Percentiles rank a stretch among this genome's conserved stretches.
These are phyloP conservation scores for Trichoderma breve DNA, from an alignment of 2,329 filamentous ascomycete genomes.

Conservation along the genomic window DNA sequence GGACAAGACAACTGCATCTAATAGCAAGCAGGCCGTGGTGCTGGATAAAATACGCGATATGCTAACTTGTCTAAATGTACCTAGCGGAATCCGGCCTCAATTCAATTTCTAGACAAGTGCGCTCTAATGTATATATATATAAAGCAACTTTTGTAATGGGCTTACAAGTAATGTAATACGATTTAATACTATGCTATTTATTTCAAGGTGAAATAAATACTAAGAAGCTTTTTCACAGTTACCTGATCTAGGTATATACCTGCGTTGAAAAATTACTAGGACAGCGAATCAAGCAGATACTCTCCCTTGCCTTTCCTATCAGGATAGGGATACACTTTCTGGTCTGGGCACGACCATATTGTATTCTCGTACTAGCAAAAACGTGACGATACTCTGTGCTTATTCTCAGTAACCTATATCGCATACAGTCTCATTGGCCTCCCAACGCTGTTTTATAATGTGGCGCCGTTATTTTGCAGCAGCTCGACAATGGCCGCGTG, in stretches of 20 bases:
- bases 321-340: no score
- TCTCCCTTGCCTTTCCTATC: no score
- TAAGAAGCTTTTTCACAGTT: neutral
- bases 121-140: neutral
- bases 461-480: neutral
- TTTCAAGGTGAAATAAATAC: accelerated
- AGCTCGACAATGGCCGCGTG: neutral
- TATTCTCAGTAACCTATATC: no score
- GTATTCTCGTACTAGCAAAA: no score
- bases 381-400: neutral
- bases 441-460: neutral
- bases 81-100: neutral
- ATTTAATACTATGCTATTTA: accelerated
- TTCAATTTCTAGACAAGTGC: neutral
- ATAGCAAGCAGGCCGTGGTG: conserved; percentile 32
- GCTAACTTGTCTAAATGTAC: conserved; percentile 28
- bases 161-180: neutral
- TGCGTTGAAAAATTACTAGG: neutral
- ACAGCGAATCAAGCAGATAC: neutral
- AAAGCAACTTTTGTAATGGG: neutral
- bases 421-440: neutral
- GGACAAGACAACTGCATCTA: conserved; percentile 55
- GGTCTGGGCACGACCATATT: no score
- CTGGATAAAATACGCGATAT: conserved; percentile 34
- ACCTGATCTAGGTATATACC: neutral